Conservation (phyloP, 2,329 filamentous ascomycete species). For the Neobulgaria alba region DNA sequence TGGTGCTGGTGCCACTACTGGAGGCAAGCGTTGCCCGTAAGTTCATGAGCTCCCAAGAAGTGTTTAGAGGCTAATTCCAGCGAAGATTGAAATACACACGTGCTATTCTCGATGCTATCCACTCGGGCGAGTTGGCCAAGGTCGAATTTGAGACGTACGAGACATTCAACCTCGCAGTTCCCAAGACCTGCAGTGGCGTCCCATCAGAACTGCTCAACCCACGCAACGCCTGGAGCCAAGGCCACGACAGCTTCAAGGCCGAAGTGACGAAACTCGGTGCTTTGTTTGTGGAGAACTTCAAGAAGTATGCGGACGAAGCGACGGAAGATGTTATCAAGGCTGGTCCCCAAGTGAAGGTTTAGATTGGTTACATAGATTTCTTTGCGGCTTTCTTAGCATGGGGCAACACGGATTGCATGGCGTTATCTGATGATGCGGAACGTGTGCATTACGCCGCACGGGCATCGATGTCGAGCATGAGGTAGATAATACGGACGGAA, state of each 20-base stretch:
- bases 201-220: constrained; percentile 92
- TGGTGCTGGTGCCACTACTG: constrained; percentile 80
- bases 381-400: too few species aligned
- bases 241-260: constrained; percentile 68
- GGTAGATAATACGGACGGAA: too few species aligned
- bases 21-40: constrained; percentile 84
- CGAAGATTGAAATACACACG: constrained; percentile 83
- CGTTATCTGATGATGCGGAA: constrained; percentile 13
- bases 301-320: constrained; percentile 84
- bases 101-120: constrained; percentile 95
- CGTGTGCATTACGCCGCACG: too few species aligned
- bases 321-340: constrained; percentile 70
- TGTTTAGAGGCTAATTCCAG: constrained; percentile 9
- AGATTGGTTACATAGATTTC: too few species aligned
- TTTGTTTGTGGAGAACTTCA: constrained; percentile 95
- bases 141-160: constrained; percentile 92
- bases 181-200: constrained; percentile 81
- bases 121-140: constrained; percentile 90
- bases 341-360: constrained; percentile 36
- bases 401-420: constrained; percentile 17
- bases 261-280: constrained; percentile 86
- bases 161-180: constrained; percentile 94
- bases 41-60: constrained; percentile 5
- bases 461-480: too few species aligned
- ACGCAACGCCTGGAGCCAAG: constrained; percentile 81